A percentile compares a stretch with the other conserved stretches of the same genome.
These are phyloP conservation scores for Straminergon stramineum DNA, from an alignment of 225 moss, liverwort and hornwort genomes.

Conservation along the genomic window DNA sequence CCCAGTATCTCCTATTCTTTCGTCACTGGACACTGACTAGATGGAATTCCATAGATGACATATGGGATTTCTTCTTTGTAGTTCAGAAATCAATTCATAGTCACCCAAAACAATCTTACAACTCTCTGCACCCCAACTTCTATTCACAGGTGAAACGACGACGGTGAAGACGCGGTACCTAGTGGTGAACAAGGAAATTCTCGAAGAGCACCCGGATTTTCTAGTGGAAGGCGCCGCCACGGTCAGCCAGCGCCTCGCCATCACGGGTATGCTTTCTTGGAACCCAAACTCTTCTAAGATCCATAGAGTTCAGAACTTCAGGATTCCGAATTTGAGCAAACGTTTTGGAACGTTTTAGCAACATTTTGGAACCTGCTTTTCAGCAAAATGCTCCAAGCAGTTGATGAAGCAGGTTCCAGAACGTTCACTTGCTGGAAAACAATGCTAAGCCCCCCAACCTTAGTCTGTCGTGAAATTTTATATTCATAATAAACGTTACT, in stretches of 20 bases:
- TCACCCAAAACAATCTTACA: background rate
- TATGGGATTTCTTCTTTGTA: background rate
- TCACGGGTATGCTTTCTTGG: slow-evolving; percentile 12
- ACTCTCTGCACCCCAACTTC: background rate
- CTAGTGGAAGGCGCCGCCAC: slow-evolving; percentile 60
- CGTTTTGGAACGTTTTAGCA: background rate
- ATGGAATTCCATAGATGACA: background rate
- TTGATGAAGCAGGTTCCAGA: background rate
- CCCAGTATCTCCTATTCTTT: background rate
- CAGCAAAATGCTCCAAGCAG: background rate
- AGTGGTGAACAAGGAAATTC: slow-evolving; percentile 58
- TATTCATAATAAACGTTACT: background rate
- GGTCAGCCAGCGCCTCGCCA: slow-evolving; percentile 58
- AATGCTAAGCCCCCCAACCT: no score
- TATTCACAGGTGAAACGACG: slow-evolving; percentile 57
- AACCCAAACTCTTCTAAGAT: background rate
- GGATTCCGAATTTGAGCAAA: background rate
- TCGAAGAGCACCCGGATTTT: slow-evolving; percentile 69
- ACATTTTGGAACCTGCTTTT: background rate
- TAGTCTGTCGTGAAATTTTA: background rate
- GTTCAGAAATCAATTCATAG: no score
- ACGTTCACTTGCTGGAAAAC: background rate
- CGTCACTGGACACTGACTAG: background rate
- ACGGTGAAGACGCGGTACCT: slow-evolving; percentile 92
- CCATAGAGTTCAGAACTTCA: no score